Evolutionary conservation across 1,139 yeast genomes (phyloP).

Genomic region (Saccharomyces hybrid): DNA sequence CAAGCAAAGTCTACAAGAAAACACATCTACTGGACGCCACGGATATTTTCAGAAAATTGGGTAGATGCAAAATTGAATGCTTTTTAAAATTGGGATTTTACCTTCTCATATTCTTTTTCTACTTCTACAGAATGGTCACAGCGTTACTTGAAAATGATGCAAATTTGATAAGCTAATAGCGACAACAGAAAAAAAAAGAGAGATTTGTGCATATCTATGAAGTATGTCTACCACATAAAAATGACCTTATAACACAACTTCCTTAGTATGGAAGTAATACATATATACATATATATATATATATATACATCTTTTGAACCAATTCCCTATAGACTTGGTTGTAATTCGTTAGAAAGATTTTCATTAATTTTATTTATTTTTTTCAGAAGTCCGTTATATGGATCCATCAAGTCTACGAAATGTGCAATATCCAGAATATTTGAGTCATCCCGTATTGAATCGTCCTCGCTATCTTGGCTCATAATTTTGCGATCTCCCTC

Average conservation of each 20-base stretch:
- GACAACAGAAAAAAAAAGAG: background rate
- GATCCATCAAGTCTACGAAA: slow-evolving; percentile 14
- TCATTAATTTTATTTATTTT: slow-evolving; percentile 12
- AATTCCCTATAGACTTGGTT: background rate
- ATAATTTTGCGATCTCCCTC: background rate
- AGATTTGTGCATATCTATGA: background rate
- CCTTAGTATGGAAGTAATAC: background rate
- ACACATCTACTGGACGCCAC: background rate
- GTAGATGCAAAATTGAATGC: background rate
- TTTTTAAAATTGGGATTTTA: background rate
- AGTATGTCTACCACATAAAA: background rate
- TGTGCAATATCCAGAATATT: slow-evolving; percentile 5
- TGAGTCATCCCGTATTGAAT: background rate
- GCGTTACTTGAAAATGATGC: background rate
- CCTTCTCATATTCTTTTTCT: background rate
- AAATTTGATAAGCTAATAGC: background rate
- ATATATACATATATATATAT: background rate
- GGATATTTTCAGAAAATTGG: background rate
- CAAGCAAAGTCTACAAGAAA: background rate
- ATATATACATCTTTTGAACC: background rate
- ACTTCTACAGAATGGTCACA: background rate
- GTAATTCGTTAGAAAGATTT: slow-evolving; percentile 4
- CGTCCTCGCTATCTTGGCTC: background rate
- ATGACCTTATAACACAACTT: background rate
- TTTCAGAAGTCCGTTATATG: slow-evolving; percentile 18